A percentile compares a stretch with the other conserved stretches of the same genome.
Evolutionary conservation across 2,329 filamentous ascomycete species (phyloP).

Genomic region (Epichloe hybrida): DNA sequence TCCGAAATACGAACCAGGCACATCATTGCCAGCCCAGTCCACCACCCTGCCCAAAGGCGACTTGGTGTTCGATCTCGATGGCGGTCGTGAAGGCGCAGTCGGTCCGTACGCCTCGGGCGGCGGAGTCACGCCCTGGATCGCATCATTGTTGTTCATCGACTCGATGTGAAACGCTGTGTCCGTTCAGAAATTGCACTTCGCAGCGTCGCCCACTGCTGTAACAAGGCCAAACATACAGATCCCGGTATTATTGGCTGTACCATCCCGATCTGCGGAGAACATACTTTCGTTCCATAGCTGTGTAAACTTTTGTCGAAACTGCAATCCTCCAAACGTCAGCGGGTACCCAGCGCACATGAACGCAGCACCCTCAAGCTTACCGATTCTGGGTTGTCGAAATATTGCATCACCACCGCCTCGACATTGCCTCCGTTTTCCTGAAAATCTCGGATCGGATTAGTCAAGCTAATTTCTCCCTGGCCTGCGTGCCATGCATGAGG

Average conservation of each 20-base stretch:
- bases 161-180: conserved; percentile 41
- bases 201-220: not conserved
- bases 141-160: conserved; percentile 29
- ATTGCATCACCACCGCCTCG: conserved; percentile 37
- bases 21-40: conserved; percentile 31
- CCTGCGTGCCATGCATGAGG: not conserved
- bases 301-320: conserved; percentile 35
- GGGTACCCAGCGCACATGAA: not conserved
- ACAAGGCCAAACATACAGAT: conserved; percentile 25
- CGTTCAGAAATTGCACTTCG: not conserved
- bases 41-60: conserved; percentile 41
- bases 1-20: conserved; percentile 21
- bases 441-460: not conserved
- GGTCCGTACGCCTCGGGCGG: conserved; percentile 26
- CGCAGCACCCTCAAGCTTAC: conserved; percentile 12
- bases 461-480: not conserved
- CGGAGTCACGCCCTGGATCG: conserved; percentile 31
- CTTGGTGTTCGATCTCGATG: conserved; percentile 42
- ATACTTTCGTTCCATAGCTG: conserved; percentile 39
- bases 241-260: conserved; percentile 25
- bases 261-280: conserved; percentile 40
- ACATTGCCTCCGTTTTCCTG: conserved; percentile 31
- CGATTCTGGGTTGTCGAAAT: conserved; percentile 31
- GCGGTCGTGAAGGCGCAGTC: conserved; percentile 45
- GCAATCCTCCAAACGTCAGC: not conserved